phyloP scores from a whole-genome alignment of 441 rosid species.

The Gossypium lobatum region DNA sequence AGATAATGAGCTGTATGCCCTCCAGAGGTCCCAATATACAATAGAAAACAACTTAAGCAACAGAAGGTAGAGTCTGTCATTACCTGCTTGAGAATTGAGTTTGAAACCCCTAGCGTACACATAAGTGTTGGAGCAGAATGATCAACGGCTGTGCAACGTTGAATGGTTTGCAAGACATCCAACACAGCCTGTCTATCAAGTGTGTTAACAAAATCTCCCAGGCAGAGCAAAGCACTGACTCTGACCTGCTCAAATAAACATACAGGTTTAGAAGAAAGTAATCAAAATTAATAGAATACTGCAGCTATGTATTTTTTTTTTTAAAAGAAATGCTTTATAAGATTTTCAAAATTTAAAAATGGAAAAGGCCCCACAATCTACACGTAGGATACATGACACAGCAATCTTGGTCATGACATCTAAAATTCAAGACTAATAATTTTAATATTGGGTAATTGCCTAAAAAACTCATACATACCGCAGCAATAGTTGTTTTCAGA shows the following conservation, averaged over 20 bases:
- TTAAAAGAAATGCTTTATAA: not conserved
- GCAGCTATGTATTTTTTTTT: not conserved
- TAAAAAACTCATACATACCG: conserved; percentile 44
- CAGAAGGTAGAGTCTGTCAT: not conserved
- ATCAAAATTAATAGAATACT: not conserved
- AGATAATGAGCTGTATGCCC: conserved; percentile 15
- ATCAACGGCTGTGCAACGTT: conserved; percentile 91
- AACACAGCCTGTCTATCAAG: conserved; percentile 74
- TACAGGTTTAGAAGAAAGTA: conserved; percentile 12
- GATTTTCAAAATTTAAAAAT: not conserved
- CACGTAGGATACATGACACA: not conserved
- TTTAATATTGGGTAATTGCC: not conserved
- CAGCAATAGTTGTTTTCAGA: conserved; percentile 91
- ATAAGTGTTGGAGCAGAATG: conserved; percentile 91
- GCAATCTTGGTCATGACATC: not conserved
- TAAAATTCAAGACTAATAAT: not conserved
- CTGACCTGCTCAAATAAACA: conserved; percentile 58
- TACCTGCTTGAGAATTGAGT: conserved; percentile 88
- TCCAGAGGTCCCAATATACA: not conserved
- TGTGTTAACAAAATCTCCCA: conserved; percentile 62
- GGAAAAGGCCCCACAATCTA: not conserved
- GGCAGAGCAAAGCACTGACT: conserved; percentile 86
- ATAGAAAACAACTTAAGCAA: conserved; percentile 9
- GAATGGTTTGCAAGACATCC: conserved; percentile 81
- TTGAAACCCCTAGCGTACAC: conserved; percentile 89